These are phyloP conservation scores for Cubamyces sp. DNA, from an alignment of 768 basidiomycete genomes.

Conservation along the genomic window DNA sequence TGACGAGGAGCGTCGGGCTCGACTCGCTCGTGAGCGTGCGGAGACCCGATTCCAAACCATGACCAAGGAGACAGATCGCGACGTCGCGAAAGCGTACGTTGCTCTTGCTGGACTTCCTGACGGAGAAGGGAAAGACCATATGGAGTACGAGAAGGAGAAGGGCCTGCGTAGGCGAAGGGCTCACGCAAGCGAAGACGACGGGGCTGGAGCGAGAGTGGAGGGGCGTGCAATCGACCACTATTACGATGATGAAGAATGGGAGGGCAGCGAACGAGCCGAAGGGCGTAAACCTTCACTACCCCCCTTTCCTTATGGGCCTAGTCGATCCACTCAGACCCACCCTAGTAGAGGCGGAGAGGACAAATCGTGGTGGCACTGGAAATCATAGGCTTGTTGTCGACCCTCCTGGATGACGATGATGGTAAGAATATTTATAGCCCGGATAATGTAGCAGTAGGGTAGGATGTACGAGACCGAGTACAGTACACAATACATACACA, in stretches of 20 bases:
- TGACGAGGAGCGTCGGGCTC: slow-evolving; percentile 45
- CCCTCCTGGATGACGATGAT: not conserved
- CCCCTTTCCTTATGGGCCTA: slow-evolving; percentile 26
- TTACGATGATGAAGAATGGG: slow-evolving; percentile 75
- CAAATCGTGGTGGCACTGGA: slow-evolving; percentile 27
- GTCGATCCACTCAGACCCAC: not conserved
- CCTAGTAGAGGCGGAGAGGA: not conserved
- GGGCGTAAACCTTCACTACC: slow-evolving; percentile 33
- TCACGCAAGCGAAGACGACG: not conserved
- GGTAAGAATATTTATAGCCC: not conserved
- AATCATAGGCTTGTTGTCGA: not conserved
- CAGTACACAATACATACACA: not conserved
- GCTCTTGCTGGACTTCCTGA: slow-evolving; percentile 56
- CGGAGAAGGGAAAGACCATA: slow-evolving; percentile 15
- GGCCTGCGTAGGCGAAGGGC: slow-evolving; percentile 13
- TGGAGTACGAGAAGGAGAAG: slow-evolving; percentile 14
- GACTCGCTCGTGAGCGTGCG: slow-evolving; percentile 53
- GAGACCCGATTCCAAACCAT: slow-evolving; percentile 63
- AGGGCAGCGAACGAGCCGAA: slow-evolving; percentile 42
- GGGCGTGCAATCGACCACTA: slow-evolving; percentile 59
- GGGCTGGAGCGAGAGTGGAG: slow-evolving; percentile 38
- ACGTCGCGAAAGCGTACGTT: slow-evolving; percentile 70
- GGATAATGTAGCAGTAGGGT: slow-evolving; percentile 1
- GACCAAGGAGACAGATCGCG: slow-evolving; percentile 72
- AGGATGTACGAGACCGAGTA: not conserved